Evolutionary conservation across 78 protist species (phyloP).

Genomic region (Salpingoeca rosetta): DNA sequence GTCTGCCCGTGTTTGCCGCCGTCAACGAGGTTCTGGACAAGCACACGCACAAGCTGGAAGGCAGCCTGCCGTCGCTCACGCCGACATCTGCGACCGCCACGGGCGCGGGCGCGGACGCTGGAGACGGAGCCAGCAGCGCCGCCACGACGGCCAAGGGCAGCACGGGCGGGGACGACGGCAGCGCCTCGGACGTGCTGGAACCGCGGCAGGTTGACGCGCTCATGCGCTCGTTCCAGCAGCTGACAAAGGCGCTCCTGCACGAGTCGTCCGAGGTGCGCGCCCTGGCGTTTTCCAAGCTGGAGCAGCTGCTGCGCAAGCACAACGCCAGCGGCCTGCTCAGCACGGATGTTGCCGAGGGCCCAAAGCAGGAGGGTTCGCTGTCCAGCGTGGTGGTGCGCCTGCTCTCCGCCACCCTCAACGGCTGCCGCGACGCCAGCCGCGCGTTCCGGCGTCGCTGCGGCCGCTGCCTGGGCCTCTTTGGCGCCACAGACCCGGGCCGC

Average conservation of each 20-base stretch:
- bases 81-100: neutral
- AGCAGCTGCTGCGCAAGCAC: neutral
- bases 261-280: neutral
- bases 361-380: too few species aligned
- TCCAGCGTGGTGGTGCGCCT: neutral
- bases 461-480: neutral
- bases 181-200: too few species aligned
- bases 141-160: neutral
- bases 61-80: neutral
- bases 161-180: too few species aligned
- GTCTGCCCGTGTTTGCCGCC: neutral
- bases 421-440: neutral
- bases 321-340: too few species aligned
- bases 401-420: neutral
- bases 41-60: too few species aligned
- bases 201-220: too few species aligned
- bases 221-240: too few species aligned
- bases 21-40: neutral
- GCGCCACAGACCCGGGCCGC: slow-evolving; percentile 14
- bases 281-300: neutral
- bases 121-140: neutral
- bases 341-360: too few species aligned
- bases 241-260: too few species aligned
- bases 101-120: neutral
- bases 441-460: neutral